phyloP scores from a whole-genome alignment of 106 monocot genomes.

The Iris macrosiphon region DNA sequence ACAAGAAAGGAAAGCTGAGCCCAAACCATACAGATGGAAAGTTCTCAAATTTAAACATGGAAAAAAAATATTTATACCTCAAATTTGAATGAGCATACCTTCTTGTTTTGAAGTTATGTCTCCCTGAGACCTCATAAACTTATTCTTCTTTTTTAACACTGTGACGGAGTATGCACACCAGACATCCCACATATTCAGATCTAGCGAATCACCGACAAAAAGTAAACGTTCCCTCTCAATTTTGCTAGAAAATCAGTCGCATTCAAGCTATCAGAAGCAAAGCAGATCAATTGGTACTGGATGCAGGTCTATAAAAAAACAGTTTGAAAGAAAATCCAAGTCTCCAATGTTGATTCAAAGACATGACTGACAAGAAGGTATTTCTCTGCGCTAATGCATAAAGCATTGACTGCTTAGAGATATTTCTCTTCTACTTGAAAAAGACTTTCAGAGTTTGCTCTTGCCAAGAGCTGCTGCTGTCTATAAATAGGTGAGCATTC shows the following conservation, averaged over 20 bases:
- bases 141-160: conserved; percentile 43
- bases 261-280: conserved; percentile 53
- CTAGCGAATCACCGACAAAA: conserved; percentile 91
- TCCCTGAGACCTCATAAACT: conserved; percentile 72
- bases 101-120: conserved; percentile 54
- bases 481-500: no score
- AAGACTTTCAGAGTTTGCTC: no score
- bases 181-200: conserved; percentile 96
- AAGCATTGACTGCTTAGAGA: not conserved
- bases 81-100: conserved; percentile 82
- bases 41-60: not conserved
- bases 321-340: not conserved
- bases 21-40: not conserved
- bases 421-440: no score
- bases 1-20: conserved; percentile 10
- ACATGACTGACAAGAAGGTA: not conserved
- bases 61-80: conserved; percentile 33
- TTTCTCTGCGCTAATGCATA: not conserved
- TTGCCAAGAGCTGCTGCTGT: no score
- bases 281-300: not conserved
- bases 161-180: conserved; percentile 76
- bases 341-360: not conserved
- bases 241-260: conserved; percentile 75
- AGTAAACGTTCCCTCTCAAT: conserved; percentile 66
- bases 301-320: not conserved